Conservation (phyloP, 1,139 yeast genomes). For the Zygosaccharomyces sapae region DNA sequence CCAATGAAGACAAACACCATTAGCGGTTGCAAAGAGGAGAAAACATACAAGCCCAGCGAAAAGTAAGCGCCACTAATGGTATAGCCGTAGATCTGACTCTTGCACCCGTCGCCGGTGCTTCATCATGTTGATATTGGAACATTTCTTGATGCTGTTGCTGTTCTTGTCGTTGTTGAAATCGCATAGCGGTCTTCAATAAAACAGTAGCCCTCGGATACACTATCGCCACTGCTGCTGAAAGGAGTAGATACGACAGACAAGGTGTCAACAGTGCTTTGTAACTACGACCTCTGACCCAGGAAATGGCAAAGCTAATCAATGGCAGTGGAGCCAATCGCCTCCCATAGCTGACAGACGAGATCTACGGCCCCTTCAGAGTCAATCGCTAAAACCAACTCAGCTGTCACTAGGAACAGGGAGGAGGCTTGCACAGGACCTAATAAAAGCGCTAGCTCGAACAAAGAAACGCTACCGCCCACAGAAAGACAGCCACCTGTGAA, state of each 20-base stretch:
- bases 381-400: slow-evolving; percentile 12
- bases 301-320: neutral
- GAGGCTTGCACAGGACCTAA: slow-evolving; percentile 32
- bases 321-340: slow-evolving; percentile 1
- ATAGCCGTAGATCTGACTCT: neutral
- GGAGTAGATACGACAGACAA: slow-evolving; percentile 3
- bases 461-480: slow-evolving; percentile 19
- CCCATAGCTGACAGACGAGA: slow-evolving; percentile 1
- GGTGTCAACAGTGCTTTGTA: slow-evolving; percentile 9
- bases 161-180: slow-evolving; percentile 3
- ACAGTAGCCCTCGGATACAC: neutral
- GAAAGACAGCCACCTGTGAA: slow-evolving; percentile 14
- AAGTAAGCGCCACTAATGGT: slow-evolving; percentile 10
- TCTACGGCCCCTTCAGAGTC: slow-evolving; percentile 5
- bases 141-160: neutral
- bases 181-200: neutral
- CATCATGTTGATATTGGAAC: slow-evolving; percentile 1
- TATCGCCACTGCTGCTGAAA: neutral
- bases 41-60: slow-evolving; percentile 10
- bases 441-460: slow-evolving; percentile 22
- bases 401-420: slow-evolving; percentile 22
- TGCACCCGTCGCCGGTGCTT: neutral
- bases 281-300: slow-evolving; percentile 7
- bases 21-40: slow-evolving; percentile 21
- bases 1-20: slow-evolving; percentile 30